These are phyloP conservation scores for Microcera coccophila DNA, from an alignment of 2,329 filamentous ascomycete species.

Conservation along the genomic window DNA sequence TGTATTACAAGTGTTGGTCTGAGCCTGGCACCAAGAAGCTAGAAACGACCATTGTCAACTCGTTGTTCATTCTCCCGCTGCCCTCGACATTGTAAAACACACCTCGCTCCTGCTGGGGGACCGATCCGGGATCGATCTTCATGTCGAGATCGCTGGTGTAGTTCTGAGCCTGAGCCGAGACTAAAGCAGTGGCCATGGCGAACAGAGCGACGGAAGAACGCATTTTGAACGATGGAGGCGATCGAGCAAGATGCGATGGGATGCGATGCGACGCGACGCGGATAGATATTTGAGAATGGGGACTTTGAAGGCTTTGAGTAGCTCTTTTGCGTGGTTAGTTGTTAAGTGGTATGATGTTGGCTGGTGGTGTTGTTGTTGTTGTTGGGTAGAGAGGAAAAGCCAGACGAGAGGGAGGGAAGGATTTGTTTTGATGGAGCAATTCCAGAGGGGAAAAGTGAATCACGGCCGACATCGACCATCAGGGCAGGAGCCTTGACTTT, in stretches of 20 bases:
- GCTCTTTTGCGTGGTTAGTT: neutral
- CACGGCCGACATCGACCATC: constrained; percentile 3
- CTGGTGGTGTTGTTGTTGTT: neutral
- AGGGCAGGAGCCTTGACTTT: constrained; percentile 23
- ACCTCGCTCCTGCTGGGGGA: constrained; percentile 38
- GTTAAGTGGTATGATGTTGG: neutral
- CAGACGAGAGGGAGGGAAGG: constrained; percentile 2
- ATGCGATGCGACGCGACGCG: neutral
- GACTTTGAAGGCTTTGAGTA: neutral
- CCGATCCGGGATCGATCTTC: constrained; percentile 37
- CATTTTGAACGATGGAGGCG: constrained; percentile 39
- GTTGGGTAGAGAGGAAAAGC: neutral
- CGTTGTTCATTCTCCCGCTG: neutral
- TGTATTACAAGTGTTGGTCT: constrained; percentile 47
- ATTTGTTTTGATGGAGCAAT: constrained; percentile 6
- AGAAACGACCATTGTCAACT: constrained; percentile 13
- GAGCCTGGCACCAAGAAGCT: constrained; percentile 51
- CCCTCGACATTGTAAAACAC: constrained; percentile 19
- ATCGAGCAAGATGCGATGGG: constrained; percentile 8
- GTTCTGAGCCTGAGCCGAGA: constrained; percentile 41
- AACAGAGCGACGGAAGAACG: constrained; percentile 38
- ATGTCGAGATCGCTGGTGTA: constrained; percentile 42
- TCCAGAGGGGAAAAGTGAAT: constrained; percentile 6
- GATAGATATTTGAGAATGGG: neutral
- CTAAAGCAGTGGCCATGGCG: constrained; percentile 43